Base-by-base conservation (phyloP, 176 grass and related monocot species). In the Ensete ventricosum region DNA sequence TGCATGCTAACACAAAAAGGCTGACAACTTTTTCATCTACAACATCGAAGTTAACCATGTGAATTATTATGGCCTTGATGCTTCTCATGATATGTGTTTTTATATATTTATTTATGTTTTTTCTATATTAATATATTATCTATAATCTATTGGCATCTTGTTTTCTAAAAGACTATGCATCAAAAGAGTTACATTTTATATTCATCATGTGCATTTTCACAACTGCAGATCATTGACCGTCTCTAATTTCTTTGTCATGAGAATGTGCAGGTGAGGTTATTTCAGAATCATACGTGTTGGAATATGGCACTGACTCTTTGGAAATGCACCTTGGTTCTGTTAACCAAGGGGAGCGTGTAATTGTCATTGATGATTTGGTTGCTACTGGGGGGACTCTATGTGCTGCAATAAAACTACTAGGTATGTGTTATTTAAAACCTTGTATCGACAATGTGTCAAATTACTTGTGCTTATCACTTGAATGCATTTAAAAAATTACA, bases 271-370 rank as follows among this genome's bases (percentile, higher is more conserved):
- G 90, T 73, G 94, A 91, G 78, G 94, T 98, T 52, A 89, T 98
- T 82, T 93, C 88, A 68, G 94, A 98, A 73, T 83, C 65, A 29
- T 98, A 98, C 52, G 86, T 73, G 16, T 88, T 98, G 11, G 94
- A 98, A 75, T 98, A 98, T 43, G 94, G 94, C 8, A 93, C 80
- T 23, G 94, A 98, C 76, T 93, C 90, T 84, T 80, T 98, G 80
- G 94, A 98, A 76, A 91, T 98, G 90, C 94, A 98, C 80, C 78
- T 91, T 77, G 94, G 90, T 69, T 88, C 86, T 78, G 67, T 87
- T 69, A 78, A 89, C 64, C 69, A 67, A 0, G 71, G 83, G 9
- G 94, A 98, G 27, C 88, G 82, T 0, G 84, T 84, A 16, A 79
- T 98, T 62, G 77, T 98, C 11, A 64, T 98, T 22, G 94, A 98